Conservation (phyloP, 139 green algal species). For the Chlorella sp. region DNA sequence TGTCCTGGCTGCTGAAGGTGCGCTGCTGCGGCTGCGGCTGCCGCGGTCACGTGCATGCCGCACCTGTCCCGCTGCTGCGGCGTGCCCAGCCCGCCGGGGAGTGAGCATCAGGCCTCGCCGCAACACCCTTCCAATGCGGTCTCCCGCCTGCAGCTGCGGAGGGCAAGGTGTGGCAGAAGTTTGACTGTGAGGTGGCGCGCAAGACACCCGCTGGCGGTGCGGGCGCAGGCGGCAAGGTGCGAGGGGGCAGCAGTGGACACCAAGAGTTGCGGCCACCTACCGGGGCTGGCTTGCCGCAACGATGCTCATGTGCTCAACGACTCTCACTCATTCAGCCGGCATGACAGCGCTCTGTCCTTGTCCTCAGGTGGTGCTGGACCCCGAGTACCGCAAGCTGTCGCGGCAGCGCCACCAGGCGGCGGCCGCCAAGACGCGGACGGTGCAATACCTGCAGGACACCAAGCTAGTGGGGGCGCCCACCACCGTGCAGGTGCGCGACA, state of each 20-base stretch:
- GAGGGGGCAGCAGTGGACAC: background rate
- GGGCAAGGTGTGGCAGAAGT: slow-evolving; percentile 53
- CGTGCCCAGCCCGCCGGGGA: no score
- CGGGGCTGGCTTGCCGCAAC: no score
- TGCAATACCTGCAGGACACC: slow-evolving; percentile 36
- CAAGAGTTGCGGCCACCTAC: no score
- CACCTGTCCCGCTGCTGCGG: no score
- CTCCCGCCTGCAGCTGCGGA: slow-evolving; percentile 35
- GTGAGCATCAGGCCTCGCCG: no score
- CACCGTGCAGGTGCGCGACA: slow-evolving; percentile 12
- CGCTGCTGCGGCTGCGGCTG: no score
- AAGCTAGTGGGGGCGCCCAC: slow-evolving; percentile 24
- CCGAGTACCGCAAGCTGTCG: slow-evolving; percentile 46
- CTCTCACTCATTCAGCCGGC: no score
- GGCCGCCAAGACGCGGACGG: slow-evolving; percentile 28
- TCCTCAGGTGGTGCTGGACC: slow-evolving; percentile 25
- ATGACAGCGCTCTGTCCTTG: no score
- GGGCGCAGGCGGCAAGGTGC: background rate
- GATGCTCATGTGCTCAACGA: no score
- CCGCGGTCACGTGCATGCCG: no score
- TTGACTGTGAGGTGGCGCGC: slow-evolving; percentile 52
- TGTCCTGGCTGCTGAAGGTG: no score
- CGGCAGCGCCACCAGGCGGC: slow-evolving; percentile 39
- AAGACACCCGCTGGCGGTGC: background rate
- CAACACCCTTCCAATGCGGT: no score